phyloP scores from a whole-genome alignment of 345 rosid species.

The Microcos paniculata region DNA sequence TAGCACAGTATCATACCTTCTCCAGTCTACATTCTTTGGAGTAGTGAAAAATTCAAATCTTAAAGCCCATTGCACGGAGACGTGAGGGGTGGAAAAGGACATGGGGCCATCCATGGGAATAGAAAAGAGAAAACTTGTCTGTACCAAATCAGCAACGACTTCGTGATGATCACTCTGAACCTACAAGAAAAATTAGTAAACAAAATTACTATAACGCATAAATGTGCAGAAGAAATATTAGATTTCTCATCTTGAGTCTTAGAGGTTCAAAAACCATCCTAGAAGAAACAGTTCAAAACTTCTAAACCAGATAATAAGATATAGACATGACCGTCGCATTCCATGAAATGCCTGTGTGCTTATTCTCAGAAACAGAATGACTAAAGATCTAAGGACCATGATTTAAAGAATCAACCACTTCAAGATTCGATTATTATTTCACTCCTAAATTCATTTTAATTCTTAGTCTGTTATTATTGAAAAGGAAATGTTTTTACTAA shows the following conservation, averaged over 20 bases:
- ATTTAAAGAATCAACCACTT: background rate
- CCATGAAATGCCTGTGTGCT: background rate
- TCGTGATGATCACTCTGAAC: slow-evolving; percentile 95
- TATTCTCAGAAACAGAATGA: background rate
- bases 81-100: slow-evolving; percentile 83
- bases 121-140: slow-evolving; percentile 93
- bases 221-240: background rate
- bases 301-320: background rate
- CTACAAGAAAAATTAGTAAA: slow-evolving; percentile 39
- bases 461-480: background rate
- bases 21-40: slow-evolving; percentile 75
- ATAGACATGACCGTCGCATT: background rate
- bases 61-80: slow-evolving; percentile 86
- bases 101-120: slow-evolving; percentile 96
- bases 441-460: background rate
- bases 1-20: slow-evolving; percentile 50
- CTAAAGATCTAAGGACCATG: background rate
- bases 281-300: slow-evolving; percentile 1
- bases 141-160: slow-evolving; percentile 90
- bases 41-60: slow-evolving; percentile 90
- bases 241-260: background rate
- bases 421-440: background rate
- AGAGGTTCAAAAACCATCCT: background rate
- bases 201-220: background rate
- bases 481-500: background rate